Percentiles rank a stretch among this genome's conserved stretches.
These are phyloP conservation scores for Meredithiella fracta DNA, from an alignment of 2,329 filamentous ascomycete genomes.

Conservation along the genomic window DNA sequence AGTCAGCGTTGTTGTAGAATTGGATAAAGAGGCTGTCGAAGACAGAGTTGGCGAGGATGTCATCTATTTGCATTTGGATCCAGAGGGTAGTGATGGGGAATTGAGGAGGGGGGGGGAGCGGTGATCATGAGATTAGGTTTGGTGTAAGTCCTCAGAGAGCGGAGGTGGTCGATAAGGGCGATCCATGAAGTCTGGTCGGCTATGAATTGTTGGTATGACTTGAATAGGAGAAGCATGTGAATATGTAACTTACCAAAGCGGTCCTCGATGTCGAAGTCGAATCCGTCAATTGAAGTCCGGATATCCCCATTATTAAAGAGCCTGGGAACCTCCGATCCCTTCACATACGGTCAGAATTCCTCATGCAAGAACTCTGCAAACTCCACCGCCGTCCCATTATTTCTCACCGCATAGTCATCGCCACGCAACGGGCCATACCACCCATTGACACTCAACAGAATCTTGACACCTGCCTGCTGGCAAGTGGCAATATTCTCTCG, in stretches of 20 bases:
- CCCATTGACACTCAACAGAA: constrained; percentile 26
- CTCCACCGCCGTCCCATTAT: constrained; percentile 19
- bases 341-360: constrained; percentile 24
- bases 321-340: constrained; percentile 21
- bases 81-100: constrained; percentile 22
- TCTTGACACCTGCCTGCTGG: constrained; percentile 26
- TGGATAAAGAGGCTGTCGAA: constrained; percentile 31
- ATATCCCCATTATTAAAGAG: constrained; percentile 21
- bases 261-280: constrained; percentile 28
- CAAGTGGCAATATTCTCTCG: constrained; percentile 27
- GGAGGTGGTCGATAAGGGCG: constrained; percentile 24
- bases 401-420: constrained; percentile 22
- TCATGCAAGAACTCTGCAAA: constrained; percentile 26
- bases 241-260: constrained; percentile 21
- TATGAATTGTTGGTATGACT: neutral
- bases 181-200: constrained; percentile 24
- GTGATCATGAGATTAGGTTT: constrained; percentile 23
- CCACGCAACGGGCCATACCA: constrained; percentile 15
- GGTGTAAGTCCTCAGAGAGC: constrained; percentile 18
- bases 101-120: constrained; percentile 30
- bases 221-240: neutral
- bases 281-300: constrained; percentile 24
- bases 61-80: constrained; percentile 23
- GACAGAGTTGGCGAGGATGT: constrained; percentile 24
- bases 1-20: constrained; percentile 32